These are phyloP conservation scores for Macrolepiota fuliginosa DNA, from an alignment of 768 basidiomycete genomes.

Conservation along the genomic window DNA sequence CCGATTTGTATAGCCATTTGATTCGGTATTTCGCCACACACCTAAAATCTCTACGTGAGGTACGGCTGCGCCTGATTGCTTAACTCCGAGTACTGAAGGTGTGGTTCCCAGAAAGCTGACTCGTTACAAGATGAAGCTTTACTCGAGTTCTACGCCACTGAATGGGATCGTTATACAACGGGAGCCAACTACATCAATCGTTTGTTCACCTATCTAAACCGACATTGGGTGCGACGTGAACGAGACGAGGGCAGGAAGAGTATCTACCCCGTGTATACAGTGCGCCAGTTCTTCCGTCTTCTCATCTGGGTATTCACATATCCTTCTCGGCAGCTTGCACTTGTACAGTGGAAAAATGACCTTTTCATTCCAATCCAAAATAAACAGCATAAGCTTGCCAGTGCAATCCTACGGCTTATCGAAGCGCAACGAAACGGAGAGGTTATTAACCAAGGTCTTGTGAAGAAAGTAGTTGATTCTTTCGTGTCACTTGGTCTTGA, in stretches of 20 bases:
- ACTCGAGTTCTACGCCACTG: constrained; percentile 84
- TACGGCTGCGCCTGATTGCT: constrained; percentile 17
- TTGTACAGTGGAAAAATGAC: constrained; percentile 94
- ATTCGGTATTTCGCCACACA: constrained; percentile 88
- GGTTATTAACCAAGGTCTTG: constrained; percentile 85
- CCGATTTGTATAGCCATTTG: constrained; percentile 94
- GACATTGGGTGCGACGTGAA: constrained; percentile 99
- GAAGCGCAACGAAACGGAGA: constrained; percentile 95
- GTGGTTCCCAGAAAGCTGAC: constrained; percentile 62
- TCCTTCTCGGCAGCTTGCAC: constrained; percentile 66
- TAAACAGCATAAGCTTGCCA: constrained; percentile 78
- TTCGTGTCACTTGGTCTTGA: constrained; percentile 95
- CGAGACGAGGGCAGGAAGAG: constrained; percentile 95
- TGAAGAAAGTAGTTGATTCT: constrained; percentile 94
- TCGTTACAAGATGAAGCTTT: constrained; percentile 82
- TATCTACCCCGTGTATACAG: constrained; percentile 95
- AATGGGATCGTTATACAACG: constrained; percentile 97
- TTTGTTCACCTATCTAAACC: constrained; percentile 96
- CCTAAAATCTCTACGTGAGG: constrained; percentile 63
- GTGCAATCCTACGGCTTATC: constrained; percentile 85
- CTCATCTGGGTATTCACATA: constrained; percentile 6
- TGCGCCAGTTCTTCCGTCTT: constrained; percentile 33
- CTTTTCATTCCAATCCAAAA: constrained; percentile 88
- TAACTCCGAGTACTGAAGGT: constrained; percentile 17
- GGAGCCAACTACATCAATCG: constrained; percentile 98